Percentiles rank a stretch among this genome's conserved stretches.
These are phyloP conservation scores for Fraxinus velutina DNA, from an alignment of 305 asterid species.

Conservation along the genomic window DNA sequence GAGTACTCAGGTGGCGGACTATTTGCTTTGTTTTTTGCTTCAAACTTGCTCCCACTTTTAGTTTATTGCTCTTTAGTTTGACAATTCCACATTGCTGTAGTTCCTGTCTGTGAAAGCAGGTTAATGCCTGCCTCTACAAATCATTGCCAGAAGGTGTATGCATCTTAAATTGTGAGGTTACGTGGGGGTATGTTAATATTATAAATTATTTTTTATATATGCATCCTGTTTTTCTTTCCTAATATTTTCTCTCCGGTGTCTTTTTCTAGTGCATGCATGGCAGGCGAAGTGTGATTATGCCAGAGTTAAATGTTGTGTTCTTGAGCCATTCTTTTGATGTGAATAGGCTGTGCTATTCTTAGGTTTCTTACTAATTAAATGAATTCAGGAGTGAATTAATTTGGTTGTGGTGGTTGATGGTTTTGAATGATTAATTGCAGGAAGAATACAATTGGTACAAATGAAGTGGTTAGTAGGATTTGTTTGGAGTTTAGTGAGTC, in stretches of 20 bases:
- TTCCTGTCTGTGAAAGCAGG: constrained; percentile 37
- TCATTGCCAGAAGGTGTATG: constrained; percentile 38
- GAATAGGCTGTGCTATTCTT: not conserved
- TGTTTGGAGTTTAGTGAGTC: not conserved
- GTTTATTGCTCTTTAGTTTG: constrained; percentile 20
- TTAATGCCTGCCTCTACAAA: constrained; percentile 41
- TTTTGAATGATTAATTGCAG: constrained; percentile 21
- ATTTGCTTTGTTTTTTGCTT: constrained; percentile 10
- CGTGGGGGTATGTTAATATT: constrained; percentile 40
- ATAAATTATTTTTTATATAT: constrained; percentile 14
- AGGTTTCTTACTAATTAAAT: not conserved
- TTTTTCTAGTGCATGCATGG: constrained; percentile 49
- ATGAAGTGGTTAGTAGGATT: constrained; percentile 27
- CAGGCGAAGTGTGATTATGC: constrained; percentile 49
- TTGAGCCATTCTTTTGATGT: constrained; percentile 23
- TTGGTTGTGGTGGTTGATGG: constrained; percentile 10
- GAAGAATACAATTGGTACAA: constrained; percentile 19
- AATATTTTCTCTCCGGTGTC: constrained; percentile 36
- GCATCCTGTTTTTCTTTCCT: constrained; percentile 20
- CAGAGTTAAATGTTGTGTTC: constrained; percentile 27
- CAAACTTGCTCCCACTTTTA: constrained; percentile 29
- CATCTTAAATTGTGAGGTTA: constrained; percentile 41
- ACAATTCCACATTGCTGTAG: constrained; percentile 33
- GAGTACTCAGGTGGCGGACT: constrained; percentile 21
- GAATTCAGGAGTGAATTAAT: not conserved